Evolutionary conservation across 129 eudicot species (phyloP).

Genomic region (Centaurea solstitialis): DNA sequence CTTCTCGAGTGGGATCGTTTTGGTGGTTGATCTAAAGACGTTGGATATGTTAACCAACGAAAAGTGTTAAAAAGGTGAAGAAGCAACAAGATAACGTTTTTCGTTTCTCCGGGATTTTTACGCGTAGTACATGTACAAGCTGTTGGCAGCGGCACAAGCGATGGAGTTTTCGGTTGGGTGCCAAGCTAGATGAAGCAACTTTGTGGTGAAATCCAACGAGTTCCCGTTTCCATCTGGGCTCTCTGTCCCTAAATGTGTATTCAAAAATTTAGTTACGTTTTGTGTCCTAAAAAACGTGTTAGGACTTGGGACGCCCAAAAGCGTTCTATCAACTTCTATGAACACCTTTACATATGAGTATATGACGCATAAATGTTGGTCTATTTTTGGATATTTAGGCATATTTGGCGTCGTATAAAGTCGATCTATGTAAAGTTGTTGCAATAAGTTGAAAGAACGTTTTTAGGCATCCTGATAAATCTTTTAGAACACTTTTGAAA

Average conservation of each 20-base stretch:
- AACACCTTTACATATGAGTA: too few species aligned
- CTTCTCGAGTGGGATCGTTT: constrained; percentile 24
- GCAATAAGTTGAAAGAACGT: not conserved
- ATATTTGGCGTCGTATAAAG: too few species aligned
- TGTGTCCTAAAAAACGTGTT: too few species aligned
- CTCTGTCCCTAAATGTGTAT: constrained; percentile 55
- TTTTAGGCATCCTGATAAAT: not conserved
- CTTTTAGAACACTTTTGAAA: not conserved
- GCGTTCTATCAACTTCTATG: too few species aligned
- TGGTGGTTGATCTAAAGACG: constrained; percentile 17
- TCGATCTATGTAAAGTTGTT: too few species aligned
- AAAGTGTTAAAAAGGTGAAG: not conserved
- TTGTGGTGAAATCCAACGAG: constrained; percentile 94
- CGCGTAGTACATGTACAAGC: constrained; percentile 99
- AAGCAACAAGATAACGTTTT: not conserved
- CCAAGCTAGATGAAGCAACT: constrained; percentile 97
- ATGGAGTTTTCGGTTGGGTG: constrained; percentile 94
- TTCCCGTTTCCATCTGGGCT: constrained; percentile 80
- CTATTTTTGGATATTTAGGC: too few species aligned
- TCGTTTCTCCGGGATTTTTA: constrained; percentile 21
- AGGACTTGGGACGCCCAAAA: too few species aligned
- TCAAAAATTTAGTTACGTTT: not conserved
- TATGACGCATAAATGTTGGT: too few species aligned
- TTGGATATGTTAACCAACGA: constrained; percentile 17
- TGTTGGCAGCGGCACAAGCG: constrained; percentile 99